phyloP scores from a whole-genome alignment of 2,329 filamentous ascomycete genomes.

The Verticillium albo-atrum region DNA sequence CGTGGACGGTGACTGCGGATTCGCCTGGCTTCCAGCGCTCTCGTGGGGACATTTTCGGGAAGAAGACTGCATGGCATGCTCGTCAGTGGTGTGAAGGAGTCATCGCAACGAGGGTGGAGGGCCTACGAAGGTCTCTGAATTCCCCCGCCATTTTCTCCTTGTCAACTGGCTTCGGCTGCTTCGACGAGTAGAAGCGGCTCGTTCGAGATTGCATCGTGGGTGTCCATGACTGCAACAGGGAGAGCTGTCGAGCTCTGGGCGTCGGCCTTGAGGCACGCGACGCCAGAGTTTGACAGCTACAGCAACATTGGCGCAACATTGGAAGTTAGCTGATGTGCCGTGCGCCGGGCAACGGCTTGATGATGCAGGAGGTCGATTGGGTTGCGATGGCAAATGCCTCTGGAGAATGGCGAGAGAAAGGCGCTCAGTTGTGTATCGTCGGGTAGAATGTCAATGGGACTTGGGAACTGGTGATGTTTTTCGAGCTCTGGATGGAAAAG shows the following conservation, averaged over 20 bases:
- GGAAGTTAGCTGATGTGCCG: background rate
- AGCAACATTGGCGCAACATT: constrained; percentile 12
- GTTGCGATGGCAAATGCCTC: background rate
- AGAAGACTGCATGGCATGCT: constrained; percentile 18
- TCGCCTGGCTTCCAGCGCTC: constrained; percentile 23
- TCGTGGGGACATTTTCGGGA: constrained; percentile 20
- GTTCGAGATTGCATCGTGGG: background rate
- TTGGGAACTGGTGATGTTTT: background rate
- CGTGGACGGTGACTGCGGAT: constrained; percentile 51
- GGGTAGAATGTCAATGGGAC: too few relatives aligned
- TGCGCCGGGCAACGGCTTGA: background rate
- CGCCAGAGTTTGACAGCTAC: constrained; percentile 6
- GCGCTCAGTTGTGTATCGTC: too few relatives aligned
- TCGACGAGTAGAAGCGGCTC: constrained; percentile 2
- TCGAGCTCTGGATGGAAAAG: background rate
- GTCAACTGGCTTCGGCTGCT: background rate
- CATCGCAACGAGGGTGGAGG: background rate
- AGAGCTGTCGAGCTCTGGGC: background rate
- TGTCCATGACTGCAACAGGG: background rate
- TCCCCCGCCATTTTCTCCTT: constrained; percentile 3
- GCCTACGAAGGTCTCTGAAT: constrained; percentile 11
- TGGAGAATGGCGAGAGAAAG: too few relatives aligned
- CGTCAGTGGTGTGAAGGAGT: background rate
- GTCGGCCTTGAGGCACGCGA: constrained; percentile 1
- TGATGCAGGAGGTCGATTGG: background rate